These are phyloP conservation scores for Vigna radiata DNA, from an alignment of 306 rosid genomes.

Conservation along the genomic window DNA sequence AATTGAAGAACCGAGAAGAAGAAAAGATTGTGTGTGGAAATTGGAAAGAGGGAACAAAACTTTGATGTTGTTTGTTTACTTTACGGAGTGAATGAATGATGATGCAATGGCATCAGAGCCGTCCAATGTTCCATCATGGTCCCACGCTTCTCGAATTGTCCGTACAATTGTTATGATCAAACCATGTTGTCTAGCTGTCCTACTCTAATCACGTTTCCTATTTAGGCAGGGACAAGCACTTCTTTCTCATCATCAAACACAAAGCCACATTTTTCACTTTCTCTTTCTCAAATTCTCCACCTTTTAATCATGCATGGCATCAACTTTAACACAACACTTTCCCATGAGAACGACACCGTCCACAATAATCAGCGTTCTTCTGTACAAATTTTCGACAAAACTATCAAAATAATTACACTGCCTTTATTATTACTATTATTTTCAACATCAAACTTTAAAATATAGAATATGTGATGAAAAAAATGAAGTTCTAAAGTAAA, in stretches of 20 bases:
- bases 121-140: conserved; percentile 41
- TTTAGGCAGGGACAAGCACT: conserved; percentile 46
- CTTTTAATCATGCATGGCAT: conserved; percentile 11
- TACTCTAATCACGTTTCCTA: conserved; percentile 45
- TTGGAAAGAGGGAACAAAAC: conserved; percentile 35
- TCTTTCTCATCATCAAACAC: conserved; percentile 31
- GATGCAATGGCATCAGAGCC: conserved; percentile 42
- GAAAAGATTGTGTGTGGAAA: neutral
- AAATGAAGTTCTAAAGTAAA: no score
- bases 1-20: no score
- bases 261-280: conserved; percentile 1
- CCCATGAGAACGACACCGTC: neutral
- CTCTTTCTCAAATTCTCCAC: conserved; percentile 19
- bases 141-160: conserved; percentile 19
- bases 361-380: neutral
- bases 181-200: conserved; percentile 49
- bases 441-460: no score
- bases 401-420: no score
- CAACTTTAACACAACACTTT: neutral
- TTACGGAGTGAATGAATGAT: conserved; percentile 25
- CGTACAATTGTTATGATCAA: conserved; percentile 39
- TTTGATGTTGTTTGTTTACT: neutral
- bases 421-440: no score
- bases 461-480: no score
- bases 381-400: neutral